A percentile compares a stretch with the other conserved stretches of the same genome.
These are phyloP conservation scores for Ilex aquifolium DNA, from an alignment of 257 asterid genomes.

Conservation along the genomic window DNA sequence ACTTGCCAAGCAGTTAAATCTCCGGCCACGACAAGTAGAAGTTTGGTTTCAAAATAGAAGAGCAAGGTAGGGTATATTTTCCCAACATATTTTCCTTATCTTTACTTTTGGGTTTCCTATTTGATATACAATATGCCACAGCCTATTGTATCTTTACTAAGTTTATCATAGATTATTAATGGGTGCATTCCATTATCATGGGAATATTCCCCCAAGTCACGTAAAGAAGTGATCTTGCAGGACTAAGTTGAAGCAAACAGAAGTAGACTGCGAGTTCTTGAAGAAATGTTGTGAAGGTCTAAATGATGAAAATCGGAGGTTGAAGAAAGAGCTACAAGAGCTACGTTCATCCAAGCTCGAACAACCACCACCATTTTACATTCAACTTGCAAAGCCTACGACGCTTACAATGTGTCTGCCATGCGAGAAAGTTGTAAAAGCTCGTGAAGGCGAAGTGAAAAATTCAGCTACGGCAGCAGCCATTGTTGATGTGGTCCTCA, in stretches of 20 bases:
- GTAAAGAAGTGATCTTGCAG: conserved; percentile 20
- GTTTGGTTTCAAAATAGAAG: conserved; percentile 84
- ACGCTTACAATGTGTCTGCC: conserved; percentile 13
- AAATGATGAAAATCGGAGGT: conserved; percentile 42
- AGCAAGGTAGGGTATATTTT: conserved; percentile 41
- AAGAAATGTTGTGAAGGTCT: conserved; percentile 56
- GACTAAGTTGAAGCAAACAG: conserved; percentile 82
- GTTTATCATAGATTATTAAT: too few relatives aligned
- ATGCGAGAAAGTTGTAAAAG: conserved; percentile 14
- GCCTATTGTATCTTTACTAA: too few relatives aligned
- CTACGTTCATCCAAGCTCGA: conserved; percentile 32
- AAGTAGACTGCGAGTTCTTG: conserved; percentile 57
- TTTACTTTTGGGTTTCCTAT: neutral
- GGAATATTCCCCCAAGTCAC: too few relatives aligned
- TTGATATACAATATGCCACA: too few relatives aligned
- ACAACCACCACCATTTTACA: conserved; percentile 7
- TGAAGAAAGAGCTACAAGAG: conserved; percentile 55
- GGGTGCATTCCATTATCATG: too few relatives aligned
- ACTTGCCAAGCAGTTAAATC: conserved; percentile 52
- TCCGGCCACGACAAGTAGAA: conserved; percentile 67
- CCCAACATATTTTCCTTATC: too few relatives aligned
- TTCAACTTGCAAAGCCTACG: conserved; percentile 6
- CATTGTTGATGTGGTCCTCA: too few relatives aligned
- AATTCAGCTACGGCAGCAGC: neutral
- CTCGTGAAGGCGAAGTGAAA: conserved; percentile 5